Base-by-base conservation (phyloP, 1,284 basidiomycete genomes). In the Ganoderma sinense region DNA sequence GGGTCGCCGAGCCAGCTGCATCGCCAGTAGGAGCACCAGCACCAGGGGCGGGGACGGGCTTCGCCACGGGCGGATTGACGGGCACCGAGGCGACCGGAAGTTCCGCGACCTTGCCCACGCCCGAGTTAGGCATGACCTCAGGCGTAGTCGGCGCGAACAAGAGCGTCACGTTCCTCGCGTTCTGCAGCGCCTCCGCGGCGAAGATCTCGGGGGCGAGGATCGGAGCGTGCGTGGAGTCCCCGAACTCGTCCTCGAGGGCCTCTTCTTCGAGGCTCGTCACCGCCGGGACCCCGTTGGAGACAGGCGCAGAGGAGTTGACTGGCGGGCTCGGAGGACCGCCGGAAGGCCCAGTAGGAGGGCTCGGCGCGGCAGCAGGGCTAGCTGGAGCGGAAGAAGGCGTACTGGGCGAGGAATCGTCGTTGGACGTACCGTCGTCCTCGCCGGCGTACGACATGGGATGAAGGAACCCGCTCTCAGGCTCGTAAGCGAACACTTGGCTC, bases 401-500 rank as follows among this genome's bases (percentile, higher is more conserved):
- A 16, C 66, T 70, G 23, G 73, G 66, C 20, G 66, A n/a, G 2
- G 61, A 60, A n/a, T 60, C 23, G 41, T 53, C 62, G 41, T 26
- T 41, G 11, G 62, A 56, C 10, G 66, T 40, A 23, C 62, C 26
- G 61, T 59, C 53, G 6, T 81, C 74, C 45, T 76, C 75, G n/a
- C 75, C 75, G 31, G 76, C 67, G 64, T 78, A 77, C 84, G 87
- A 89, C 75, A 88, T 85, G 5, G 91, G 91, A 36, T 81, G 81
- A 69, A 93, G 77, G 36, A 80, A 80, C 11, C 87, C 86, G 13
- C 82, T 86, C 2, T 66, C 68, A 6, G 82, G 77, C 71, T 90
- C 82, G 74, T 86, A 93, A 26, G 84, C 78, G 78, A 93, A 93
- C 5, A 82, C 74, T 77, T 93, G 92, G 73, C 88, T 89, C 75